Evolutionary conservation across 164 flowering plant genomes (phyloP).

Genomic region (Buxus sempervirens): DNA sequence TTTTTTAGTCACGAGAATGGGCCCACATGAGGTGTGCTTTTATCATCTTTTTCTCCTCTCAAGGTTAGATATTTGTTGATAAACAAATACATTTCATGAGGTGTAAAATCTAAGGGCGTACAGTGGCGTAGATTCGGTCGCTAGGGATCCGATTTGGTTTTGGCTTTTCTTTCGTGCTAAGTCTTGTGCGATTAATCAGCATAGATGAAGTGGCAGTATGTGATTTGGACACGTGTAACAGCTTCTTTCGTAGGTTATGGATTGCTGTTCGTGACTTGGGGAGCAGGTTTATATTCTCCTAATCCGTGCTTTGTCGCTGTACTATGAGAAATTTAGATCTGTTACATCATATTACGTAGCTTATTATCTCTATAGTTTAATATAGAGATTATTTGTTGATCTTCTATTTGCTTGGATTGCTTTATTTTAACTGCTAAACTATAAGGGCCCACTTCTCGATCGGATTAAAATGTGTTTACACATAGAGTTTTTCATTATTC

Average conservation of each 20-base stretch:
- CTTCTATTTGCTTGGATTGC: too few relatives aligned
- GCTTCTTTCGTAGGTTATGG: neutral
- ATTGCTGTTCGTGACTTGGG: constrained; percentile 17
- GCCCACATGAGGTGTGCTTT: neutral
- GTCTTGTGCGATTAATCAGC: neutral
- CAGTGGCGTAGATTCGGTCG: constrained; percentile 21
- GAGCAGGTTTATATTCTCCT: constrained; percentile 11
- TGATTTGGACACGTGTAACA: neutral
- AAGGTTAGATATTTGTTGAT: neutral
- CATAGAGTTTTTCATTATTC: too few relatives aligned
- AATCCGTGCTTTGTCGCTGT: neutral
- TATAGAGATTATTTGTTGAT: too few relatives aligned
- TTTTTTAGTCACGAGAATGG: neutral
- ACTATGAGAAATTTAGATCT: neutral
- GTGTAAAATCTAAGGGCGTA: neutral
- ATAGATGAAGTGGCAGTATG: neutral
- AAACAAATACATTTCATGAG: neutral
- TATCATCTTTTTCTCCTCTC: too few relatives aligned
- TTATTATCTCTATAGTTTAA: too few relatives aligned
- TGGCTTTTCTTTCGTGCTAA: constrained; percentile 17
- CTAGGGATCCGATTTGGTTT: constrained; percentile 19
- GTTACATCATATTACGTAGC: too few relatives aligned
- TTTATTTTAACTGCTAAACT: too few relatives aligned
- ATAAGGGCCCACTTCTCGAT: too few relatives aligned
- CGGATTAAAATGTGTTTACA: too few relatives aligned